These are phyloP conservation scores for Heritiera littoralis DNA, from an alignment of 345 rosid genomes.

Conservation along the genomic window DNA sequence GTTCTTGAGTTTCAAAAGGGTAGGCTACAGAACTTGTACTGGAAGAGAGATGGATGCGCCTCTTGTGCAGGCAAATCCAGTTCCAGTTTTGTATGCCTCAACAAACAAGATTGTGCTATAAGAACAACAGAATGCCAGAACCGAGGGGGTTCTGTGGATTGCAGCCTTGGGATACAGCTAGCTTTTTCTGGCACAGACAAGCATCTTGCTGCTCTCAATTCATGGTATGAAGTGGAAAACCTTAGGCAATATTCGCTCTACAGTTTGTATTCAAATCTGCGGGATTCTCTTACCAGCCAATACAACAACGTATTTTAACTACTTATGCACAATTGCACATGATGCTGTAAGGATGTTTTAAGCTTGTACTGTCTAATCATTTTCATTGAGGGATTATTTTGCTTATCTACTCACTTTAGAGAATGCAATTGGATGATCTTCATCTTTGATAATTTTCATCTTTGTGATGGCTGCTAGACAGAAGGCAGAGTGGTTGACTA, in stretches of 20 bases:
- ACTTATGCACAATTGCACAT: not conserved
- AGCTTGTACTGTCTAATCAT: not conserved
- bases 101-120: conserved; percentile 83
- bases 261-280: conserved; percentile 71
- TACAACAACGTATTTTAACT: conserved; percentile 55
- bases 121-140: conserved; percentile 59
- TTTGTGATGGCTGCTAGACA: not conserved
- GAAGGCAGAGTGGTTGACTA: not conserved
- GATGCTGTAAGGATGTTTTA: not conserved
- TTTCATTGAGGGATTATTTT: not conserved
- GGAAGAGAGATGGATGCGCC: conserved; percentile 92
- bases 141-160: conserved; percentile 61
- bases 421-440: not conserved
- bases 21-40: conserved; percentile 72
- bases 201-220: conserved; percentile 70
- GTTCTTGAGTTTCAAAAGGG: conserved; percentile 87
- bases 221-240: conserved; percentile 89
- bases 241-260: conserved; percentile 84
- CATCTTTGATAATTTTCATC: not conserved
- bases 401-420: not conserved
- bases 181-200: conserved; percentile 92
- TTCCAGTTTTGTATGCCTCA: conserved; percentile 70
- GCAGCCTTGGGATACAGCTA: conserved; percentile 65
- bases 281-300: conserved; percentile 65
- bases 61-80: conserved; percentile 51